Percentiles rank a stretch among this genome's conserved stretches.
Evolutionary conservation across 306 rosid species (phyloP).

Genomic region (Sicyos baderoa): DNA sequence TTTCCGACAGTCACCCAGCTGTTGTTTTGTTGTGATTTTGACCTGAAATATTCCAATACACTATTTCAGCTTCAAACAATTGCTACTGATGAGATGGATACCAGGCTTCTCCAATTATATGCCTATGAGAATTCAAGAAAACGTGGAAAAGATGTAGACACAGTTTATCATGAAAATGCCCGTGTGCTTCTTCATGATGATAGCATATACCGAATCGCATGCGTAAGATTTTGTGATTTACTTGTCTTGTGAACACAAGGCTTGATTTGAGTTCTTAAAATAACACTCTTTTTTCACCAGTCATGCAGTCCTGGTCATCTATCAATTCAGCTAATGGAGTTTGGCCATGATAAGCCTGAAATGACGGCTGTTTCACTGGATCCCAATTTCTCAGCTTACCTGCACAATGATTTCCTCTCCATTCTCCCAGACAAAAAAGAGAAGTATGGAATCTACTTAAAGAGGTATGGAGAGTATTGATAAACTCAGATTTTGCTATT

Average conservation of each 20-base stretch:
- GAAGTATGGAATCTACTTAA: slow-evolving; percentile 51
- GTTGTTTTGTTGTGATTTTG: background rate
- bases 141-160: slow-evolving; percentile 55
- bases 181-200: slow-evolving; percentile 89
- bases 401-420: slow-evolving; percentile 66
- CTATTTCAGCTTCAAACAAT: slow-evolving; percentile 81
- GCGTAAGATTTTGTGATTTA: slow-evolving; percentile 43
- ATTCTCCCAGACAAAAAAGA: slow-evolving; percentile 56
- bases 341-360: slow-evolving; percentile 76
- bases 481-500: background rate
- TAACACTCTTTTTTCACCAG: slow-evolving; percentile 38
- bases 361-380: slow-evolving; percentile 78
- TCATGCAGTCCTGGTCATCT: slow-evolving; percentile 42
- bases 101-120: slow-evolving; percentile 75
- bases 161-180: slow-evolving; percentile 79
- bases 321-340: slow-evolving; percentile 90
- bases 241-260: background rate
- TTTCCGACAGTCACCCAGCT: background rate
- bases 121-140: slow-evolving; percentile 80
- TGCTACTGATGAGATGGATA: slow-evolving; percentile 69
- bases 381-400: slow-evolving; percentile 81
- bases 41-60: background rate
- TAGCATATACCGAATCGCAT: slow-evolving; percentile 72
- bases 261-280: background rate
- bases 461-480: slow-evolving; percentile 37